phyloP scores from a whole-genome alignment of 2,329 filamentous ascomycete species.

The Daldinia sp. region DNA sequence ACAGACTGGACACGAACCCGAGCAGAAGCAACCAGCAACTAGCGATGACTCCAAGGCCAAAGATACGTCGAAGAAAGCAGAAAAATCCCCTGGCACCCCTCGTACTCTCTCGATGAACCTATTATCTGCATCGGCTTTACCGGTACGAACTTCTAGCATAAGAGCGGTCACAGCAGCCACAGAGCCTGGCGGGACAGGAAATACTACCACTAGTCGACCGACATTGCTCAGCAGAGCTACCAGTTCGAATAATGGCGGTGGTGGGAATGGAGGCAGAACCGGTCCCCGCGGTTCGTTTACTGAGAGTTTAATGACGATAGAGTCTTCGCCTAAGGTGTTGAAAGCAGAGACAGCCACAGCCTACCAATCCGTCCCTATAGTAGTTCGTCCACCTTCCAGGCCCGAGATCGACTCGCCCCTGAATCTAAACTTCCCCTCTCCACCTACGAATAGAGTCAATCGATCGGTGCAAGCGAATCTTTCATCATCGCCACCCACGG shows the following conservation, averaged over 20 bases:
- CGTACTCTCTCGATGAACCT: slow-evolving; percentile 17
- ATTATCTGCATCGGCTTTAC: slow-evolving; percentile 32
- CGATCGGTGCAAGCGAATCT: slow-evolving; percentile 32
- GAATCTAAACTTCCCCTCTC: slow-evolving; percentile 41
- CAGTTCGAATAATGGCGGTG: slow-evolving; percentile 19
- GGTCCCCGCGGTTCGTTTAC: slow-evolving; percentile 47
- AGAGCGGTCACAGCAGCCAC: slow-evolving; percentile 19
- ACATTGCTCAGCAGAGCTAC: slow-evolving; percentile 20
- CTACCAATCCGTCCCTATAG: slow-evolving; percentile 48
- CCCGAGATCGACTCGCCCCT: slow-evolving; percentile 40
- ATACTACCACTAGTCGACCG: slow-evolving; percentile 2
- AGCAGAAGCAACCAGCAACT: slow-evolving; percentile 12
- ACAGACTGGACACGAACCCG: neutral
- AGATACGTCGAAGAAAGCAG: neutral
- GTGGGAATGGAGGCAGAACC: slow-evolving; percentile 17
- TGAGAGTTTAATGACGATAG: slow-evolving; percentile 53
- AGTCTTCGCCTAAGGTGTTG: slow-evolving; percentile 51
- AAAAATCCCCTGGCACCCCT: slow-evolving; percentile 6
- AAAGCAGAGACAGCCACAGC: slow-evolving; percentile 52
- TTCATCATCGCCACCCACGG: slow-evolving; percentile 10
- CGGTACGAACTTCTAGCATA: slow-evolving; percentile 45
- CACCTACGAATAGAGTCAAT: slow-evolving; percentile 19
- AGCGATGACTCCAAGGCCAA: neutral
- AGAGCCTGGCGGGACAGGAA: neutral
- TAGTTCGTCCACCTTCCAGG: slow-evolving; percentile 42